Base-by-base conservation (phyloP, 805 yeast species). In the Kodamaea sagamina region DNA sequence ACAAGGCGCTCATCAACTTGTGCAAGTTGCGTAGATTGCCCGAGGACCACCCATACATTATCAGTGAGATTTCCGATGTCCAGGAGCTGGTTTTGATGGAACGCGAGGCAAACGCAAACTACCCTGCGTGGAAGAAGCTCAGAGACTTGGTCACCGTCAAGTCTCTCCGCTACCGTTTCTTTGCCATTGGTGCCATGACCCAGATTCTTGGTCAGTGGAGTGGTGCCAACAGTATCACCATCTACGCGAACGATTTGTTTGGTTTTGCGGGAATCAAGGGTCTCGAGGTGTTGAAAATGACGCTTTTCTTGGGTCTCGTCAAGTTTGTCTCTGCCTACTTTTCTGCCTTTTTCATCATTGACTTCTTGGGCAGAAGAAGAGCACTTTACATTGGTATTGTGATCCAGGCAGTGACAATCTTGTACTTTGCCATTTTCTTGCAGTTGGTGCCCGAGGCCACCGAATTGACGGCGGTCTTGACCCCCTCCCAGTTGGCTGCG, bases 151-250 rank as follows among this genome's bases (percentile, higher is more conserved):
- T 71, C 27, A 16, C 26, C 7, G 38, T 40, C 32, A 32, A 32
- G 32, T 40, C 43, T 11, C 62, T 74, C 41, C 59, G 75, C 43
- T 73, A 73, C 59, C 66, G 83, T 58, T 64, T 65, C 46, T 64
- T 78, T 35, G 51, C 62, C 7, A 49, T 78, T 28, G 74, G 78
- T 38, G 44, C 68, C 24, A 25, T 32, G 16, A 4, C 44, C 3
- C 44, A 41, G 17, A 31, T 77, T 10, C 62, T 78, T 29, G 75
- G 75, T 27, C 82, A 79, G 59, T 79, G 82, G 82, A 71, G 78
- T n/a, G 81, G 82, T 40, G 78, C 82, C 5, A 55, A 55, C 27
- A 57, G 59, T 12, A 47, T 57, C 36, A 57, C 61, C 24, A 57
- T 55, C 19, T 57, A 57, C 26, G 55, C 60, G 4, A 51, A 55